These are phyloP conservation scores for Solanum tarapatanum DNA, from an alignment of 257 asterid genomes.

Conservation along the genomic window DNA sequence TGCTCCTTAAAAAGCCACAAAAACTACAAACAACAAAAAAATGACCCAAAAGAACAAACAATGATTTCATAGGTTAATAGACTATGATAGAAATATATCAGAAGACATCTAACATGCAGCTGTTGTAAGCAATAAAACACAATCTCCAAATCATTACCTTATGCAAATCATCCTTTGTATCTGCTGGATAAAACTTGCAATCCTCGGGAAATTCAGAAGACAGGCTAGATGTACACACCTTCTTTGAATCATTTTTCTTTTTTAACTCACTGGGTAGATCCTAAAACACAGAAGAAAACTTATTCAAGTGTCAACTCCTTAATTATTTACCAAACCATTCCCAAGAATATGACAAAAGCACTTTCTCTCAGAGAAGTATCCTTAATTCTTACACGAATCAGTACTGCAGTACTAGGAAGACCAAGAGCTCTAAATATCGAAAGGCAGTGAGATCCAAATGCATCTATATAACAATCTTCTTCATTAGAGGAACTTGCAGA, in stretches of 20 bases:
- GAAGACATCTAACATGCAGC: neutral
- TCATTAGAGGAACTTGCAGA: constrained; percentile 47
- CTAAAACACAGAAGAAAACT: constrained; percentile 23
- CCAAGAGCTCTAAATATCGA: constrained; percentile 86
- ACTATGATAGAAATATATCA: neutral
- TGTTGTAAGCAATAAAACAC: neutral
- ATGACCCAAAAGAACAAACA: neutral
- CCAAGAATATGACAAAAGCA: neutral
- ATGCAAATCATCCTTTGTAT: constrained; percentile 71
- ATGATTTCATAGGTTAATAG: neutral
- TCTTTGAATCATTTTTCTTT: constrained; percentile 57
- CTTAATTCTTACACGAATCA: constrained; percentile 60
- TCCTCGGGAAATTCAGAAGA: constrained; percentile 91
- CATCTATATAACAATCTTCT: constrained; percentile 55
- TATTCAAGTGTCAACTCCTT: neutral
- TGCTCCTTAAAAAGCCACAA: constrained; percentile 80
- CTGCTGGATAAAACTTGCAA: constrained; percentile 83
- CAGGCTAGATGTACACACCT: constrained; percentile 47
- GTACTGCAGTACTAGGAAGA: constrained; percentile 84
- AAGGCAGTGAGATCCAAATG: constrained; percentile 87
- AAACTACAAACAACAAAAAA: constrained; percentile 34
- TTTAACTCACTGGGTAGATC: constrained; percentile 64
- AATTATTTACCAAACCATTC: neutral
- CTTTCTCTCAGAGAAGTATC: neutral
- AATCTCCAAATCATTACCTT: constrained; percentile 36